Base-by-base conservation (phyloP, 108 stramenopile species). In the Skeletonema menzelii region DNA sequence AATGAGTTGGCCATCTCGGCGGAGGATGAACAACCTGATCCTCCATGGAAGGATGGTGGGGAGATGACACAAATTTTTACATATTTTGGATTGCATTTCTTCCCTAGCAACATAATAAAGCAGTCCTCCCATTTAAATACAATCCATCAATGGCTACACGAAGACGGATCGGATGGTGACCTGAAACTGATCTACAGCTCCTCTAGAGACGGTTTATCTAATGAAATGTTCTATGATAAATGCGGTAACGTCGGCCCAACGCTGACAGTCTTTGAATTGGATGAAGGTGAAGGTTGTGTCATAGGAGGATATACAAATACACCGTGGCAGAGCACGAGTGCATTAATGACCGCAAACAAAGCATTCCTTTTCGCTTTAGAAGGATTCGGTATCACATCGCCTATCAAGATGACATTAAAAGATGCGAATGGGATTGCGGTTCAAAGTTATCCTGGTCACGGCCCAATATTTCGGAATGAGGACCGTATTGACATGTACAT, bases 61-160 rank as follows among this genome's bases (percentile, higher is more conserved):
- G n/a, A n/a, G n/a, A n/a, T n/a, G n/a, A n/a, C n/a, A n/a, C n/a
- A n/a, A n/a, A n/a, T n/a, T n/a, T n/a, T n/a, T n/a, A n/a, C n/a
- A n/a, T n/a, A n/a, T n/a, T n/a, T n/a, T n/a, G n/a, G n/a, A n/a
- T n/a, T n/a, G n/a, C n/a, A n/a, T n/a, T n/a, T n/a, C n/a, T n/a
- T n/a, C n/a, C n/a, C n/a, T 10, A 70, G 69, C 56, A 28, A 35
- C 6, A 64, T 77, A 20, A 65, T 77, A 14, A 53, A 55, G 63
- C 19, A 15, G 27, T 0, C 11, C 34, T 28, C 6, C 2, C 19
- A 59, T n/a, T n/a, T 0, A 0, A 26, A 20, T 7, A 14, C 28
- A 0, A 69, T 77, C 58, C 46, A 44, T 5, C 27, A 47, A n/a
- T 77, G 76, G 76, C 40, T 77, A 0, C 20, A 67, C 4, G 47